Evolutionary conservation across 2,329 filamentous ascomycete genomes (phyloP), one percentile per base, ranked within the genome.

Genomic region (Daldinia sp.): DNA sequence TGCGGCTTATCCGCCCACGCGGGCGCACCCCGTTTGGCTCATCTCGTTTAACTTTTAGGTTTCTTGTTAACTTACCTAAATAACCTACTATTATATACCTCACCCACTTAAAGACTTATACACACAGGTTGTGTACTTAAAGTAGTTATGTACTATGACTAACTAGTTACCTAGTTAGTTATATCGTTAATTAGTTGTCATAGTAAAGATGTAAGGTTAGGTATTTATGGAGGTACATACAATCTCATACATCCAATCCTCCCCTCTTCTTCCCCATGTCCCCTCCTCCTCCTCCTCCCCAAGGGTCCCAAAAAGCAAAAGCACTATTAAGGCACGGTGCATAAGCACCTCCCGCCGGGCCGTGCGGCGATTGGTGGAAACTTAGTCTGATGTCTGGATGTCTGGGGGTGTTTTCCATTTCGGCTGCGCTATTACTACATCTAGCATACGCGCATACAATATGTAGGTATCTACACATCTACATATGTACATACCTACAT

Each of bases 401-500:
- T 50, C 23, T 28, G 46, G 46, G 23, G 46, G 46, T 23, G 18
- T 23, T 33, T 37, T 13, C 35, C 35, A 7, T 48, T 50, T 50
- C 46, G 46, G 46, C 46, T 50, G 46, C 46, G 46, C 26, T 50
- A 50, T 50, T 50, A 50, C 46, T 50, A 50, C 46, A 50, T 50
- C 46, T 30, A 50, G 46, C 46, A 50, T 48, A n/a, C 5, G 30
- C 30, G 30, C 30, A 42, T 42, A 42, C 39, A 4, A 41, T 41
- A 5, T 18, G 9, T 23, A 5, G 7, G 9, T 23, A 20, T 44
- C 9, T 44, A 44, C 41, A 20, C 30, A 18, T 18, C 39, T 42
- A 42, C 20, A 2, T 33, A 6, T 4, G 30, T 33, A 33, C 30
- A 33, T 41, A 41, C 39, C 15, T 44, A 44, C 41, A 23, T 44